A percentile compares a stretch with the other conserved stretches of the same genome.
phyloP scores from a whole-genome alignment of 2,329 filamentous ascomycete genomes.

The Neodidymelliopsis sp. region DNA sequence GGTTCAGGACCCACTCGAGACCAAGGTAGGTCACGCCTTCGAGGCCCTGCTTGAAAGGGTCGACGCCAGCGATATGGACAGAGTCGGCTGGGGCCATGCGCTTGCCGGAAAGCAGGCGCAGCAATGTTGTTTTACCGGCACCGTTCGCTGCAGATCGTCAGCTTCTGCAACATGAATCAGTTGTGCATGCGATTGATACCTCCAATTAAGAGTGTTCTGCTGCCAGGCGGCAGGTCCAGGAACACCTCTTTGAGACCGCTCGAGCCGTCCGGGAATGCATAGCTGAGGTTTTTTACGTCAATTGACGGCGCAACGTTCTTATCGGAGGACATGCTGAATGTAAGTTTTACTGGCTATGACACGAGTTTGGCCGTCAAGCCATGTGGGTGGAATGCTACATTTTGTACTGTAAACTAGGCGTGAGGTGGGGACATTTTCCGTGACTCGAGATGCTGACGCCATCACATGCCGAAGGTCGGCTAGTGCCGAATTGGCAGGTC shows the following conservation, averaged over 20 bases:
- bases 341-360: background rate
- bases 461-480: slow-evolving; percentile 15
- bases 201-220: slow-evolving; percentile 89
- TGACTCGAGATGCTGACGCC: slow-evolving; percentile 12
- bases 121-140: slow-evolving; percentile 94
- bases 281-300: slow-evolving; percentile 77
- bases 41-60: slow-evolving; percentile 89
- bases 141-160: slow-evolving; percentile 73
- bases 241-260: slow-evolving; percentile 78
- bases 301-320: slow-evolving; percentile 65
- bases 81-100: slow-evolving; percentile 80
- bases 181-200: slow-evolving; percentile 57
- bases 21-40: slow-evolving; percentile 97
- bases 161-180: background rate
- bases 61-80: slow-evolving; percentile 80
- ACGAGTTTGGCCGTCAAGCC: background rate
- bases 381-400: slow-evolving; percentile 4
- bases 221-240: slow-evolving; percentile 79
- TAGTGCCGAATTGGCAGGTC: slow-evolving; percentile 14
- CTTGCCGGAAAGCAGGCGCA: slow-evolving; percentile 93
- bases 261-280: slow-evolving; percentile 86
- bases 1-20: slow-evolving; percentile 97
- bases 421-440: slow-evolving; percentile 9
- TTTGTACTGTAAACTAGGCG: slow-evolving; percentile 12
- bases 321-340: slow-evolving; percentile 27